Conservation (phyloP, 352 stramenopile genomes). For the Globisporangium polare region DNA sequence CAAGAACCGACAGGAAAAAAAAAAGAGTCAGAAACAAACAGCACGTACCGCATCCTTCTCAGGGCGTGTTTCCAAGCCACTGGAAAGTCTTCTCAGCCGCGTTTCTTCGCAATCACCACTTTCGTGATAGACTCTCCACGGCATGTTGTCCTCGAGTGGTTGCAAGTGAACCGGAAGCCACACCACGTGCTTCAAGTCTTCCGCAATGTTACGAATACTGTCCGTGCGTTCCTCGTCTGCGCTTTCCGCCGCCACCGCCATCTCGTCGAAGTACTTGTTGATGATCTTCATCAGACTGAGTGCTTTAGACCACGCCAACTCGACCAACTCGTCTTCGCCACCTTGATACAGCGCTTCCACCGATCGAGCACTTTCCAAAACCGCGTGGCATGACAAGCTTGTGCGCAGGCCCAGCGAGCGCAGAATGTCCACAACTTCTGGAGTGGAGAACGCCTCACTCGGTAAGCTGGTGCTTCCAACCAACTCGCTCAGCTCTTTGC, state of each 20-base stretch:
- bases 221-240: constrained; percentile 6
- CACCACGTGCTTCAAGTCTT: constrained; percentile 26
- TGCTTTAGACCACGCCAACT: constrained; percentile 36
- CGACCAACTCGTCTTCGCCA: constrained; percentile 11
- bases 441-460: constrained; percentile 38
- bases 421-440: constrained; percentile 48
- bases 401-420: constrained; percentile 51
- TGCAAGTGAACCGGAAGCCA: constrained; percentile 38
- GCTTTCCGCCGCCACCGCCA: constrained; percentile 24
- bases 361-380: constrained; percentile 62
- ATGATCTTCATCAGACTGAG: constrained; percentile 59
- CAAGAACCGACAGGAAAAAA: background rate
- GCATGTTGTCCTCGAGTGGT: constrained; percentile 42
- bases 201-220: constrained; percentile 27
- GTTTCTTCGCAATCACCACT: background rate
- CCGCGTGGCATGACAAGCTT: constrained; percentile 59
- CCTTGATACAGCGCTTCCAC: constrained; percentile 49
- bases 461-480: constrained; percentile 68
- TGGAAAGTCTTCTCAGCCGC: constrained; percentile 27
- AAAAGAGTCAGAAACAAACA: background rate
- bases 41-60: constrained; percentile 54
- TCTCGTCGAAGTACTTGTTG: constrained; percentile 75
- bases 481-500: constrained; percentile 53
- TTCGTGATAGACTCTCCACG: constrained; percentile 34
- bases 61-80: constrained; percentile 33